Conservation (phyloP, 306 rosid genomes). For the Purshia tridentata region DNA sequence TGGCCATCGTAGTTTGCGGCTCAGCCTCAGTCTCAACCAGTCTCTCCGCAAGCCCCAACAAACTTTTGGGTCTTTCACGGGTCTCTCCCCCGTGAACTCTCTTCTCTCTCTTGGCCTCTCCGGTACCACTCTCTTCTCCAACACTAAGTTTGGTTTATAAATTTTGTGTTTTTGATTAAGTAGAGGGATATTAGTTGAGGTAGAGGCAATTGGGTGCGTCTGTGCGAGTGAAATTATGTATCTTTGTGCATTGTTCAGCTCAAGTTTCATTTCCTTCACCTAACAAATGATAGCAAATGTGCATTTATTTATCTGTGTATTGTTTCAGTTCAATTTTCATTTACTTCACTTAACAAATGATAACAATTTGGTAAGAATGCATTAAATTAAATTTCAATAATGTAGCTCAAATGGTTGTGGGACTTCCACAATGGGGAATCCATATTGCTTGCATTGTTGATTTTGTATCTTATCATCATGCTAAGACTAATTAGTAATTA, state of each 20-base stretch:
- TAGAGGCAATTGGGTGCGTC: conserved; percentile 5
- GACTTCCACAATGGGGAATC: neutral
- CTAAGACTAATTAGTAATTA: neutral
- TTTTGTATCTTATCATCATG: neutral
- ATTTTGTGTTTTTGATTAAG: neutral
- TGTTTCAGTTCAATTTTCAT: neutral
- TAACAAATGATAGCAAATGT: too few relatives aligned
- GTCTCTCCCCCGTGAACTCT: conserved; percentile 53
- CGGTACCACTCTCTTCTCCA: conserved; percentile 41
- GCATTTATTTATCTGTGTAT: neutral
- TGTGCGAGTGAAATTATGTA: neutral
- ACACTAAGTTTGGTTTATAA: neutral
- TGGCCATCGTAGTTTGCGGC: conserved; percentile 15
- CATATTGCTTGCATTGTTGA: neutral
- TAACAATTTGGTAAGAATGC: too few relatives aligned
- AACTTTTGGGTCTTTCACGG: conserved; percentile 49
- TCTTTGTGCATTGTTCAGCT: neutral
- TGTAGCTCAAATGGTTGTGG: neutral
- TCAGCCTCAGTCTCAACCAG: conserved; percentile 29
- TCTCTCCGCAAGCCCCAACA: conserved; percentile 35
- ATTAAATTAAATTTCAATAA: neutral
- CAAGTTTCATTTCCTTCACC: neutral
- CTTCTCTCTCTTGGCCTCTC: conserved; percentile 32
- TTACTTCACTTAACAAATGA: neutral
- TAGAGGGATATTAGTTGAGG: neutral